Conservation (phyloP, 2,329 filamentous ascomycete species). For the Alternaria solani region DNA sequence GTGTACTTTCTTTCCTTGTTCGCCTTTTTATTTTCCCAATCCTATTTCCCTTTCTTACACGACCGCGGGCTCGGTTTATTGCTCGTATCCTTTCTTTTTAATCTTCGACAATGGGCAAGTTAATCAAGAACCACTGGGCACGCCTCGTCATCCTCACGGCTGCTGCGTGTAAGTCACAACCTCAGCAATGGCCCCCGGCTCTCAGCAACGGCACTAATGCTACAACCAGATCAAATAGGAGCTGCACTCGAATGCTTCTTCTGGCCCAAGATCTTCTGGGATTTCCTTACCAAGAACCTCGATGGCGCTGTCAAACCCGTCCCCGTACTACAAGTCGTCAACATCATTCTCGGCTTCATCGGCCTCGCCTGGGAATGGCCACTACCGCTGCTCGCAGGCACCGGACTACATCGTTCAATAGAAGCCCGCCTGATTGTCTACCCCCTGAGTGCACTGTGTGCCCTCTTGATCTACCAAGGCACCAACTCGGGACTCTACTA, state of each 20-base stretch:
- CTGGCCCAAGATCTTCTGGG: slow-evolving; percentile 99
- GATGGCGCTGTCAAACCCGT: slow-evolving; percentile 85
- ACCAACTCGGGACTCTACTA: slow-evolving; percentile 95
- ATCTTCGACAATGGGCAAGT: slow-evolving; percentile 77
- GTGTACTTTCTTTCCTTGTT: slow-evolving; percentile 14
- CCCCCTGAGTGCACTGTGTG: slow-evolving; percentile 77
- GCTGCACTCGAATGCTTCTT: slow-evolving; percentile 89
- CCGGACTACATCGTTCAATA: slow-evolving; percentile 82
- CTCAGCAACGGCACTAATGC: slow-evolving; percentile 10
- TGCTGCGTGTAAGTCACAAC: slow-evolving; percentile 68
- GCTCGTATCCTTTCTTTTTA: slow-evolving; percentile 42
- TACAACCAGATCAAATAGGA: slow-evolving; percentile 76
- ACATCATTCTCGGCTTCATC: slow-evolving; percentile 80
- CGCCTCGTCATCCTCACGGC: slow-evolving; percentile 91
- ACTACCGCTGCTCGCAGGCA: slow-evolving; percentile 75
- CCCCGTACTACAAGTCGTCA: slow-evolving; percentile 89
- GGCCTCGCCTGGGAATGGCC: slow-evolving; percentile 94
- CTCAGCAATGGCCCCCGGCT: neutral
- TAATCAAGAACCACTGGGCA: slow-evolving; percentile 99
- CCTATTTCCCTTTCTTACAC: slow-evolving; percentile 23
- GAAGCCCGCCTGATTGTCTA: slow-evolving; percentile 84
- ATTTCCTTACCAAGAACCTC: slow-evolving; percentile 90
- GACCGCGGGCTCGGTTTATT: slow-evolving; percentile 41
- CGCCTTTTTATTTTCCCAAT: slow-evolving; percentile 10
- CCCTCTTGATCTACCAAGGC: slow-evolving; percentile 85